A percentile compares a stretch with the other conserved stretches of the same genome.
phyloP scores from a whole-genome alignment of 2,329 filamentous ascomycete species.

The Dactylonectria estremocensis region DNA sequence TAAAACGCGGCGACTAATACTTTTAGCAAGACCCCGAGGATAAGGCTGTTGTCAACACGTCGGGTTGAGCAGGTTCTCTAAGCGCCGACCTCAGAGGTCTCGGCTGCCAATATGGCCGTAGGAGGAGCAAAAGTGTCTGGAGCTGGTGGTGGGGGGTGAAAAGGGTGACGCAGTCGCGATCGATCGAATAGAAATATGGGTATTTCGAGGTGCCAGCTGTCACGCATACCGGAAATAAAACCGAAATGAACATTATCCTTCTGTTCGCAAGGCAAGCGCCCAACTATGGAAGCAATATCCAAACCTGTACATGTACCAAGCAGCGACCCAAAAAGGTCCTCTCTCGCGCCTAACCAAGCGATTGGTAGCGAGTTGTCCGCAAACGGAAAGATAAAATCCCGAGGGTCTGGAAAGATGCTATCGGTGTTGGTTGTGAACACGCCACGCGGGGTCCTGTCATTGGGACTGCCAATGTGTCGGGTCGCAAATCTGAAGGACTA shows the following conservation, averaged over 20 bases:
- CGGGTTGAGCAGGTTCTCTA: slow-evolving; percentile 29
- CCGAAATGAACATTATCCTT: neutral
- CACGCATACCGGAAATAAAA: no score
- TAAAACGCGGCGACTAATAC: slow-evolving; percentile 24
- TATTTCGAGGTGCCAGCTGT: neutral
- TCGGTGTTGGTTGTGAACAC: slow-evolving; percentile 17
- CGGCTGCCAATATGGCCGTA: slow-evolving; percentile 30
- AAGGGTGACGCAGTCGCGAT: slow-evolving; percentile 23
- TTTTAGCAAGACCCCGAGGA: slow-evolving; percentile 41
- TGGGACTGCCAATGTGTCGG: neutral
- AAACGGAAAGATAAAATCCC: slow-evolving; percentile 28
- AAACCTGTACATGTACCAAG: slow-evolving; percentile 12
- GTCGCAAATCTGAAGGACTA: neutral
- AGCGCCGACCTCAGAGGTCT: slow-evolving; percentile 34
- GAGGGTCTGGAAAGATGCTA: slow-evolving; percentile 6
- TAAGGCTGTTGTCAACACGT: slow-evolving; percentile 28
- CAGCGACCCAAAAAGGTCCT: slow-evolving; percentile 9
- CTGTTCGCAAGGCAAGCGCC: slow-evolving; percentile 14
- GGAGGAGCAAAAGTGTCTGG: slow-evolving; percentile 14
- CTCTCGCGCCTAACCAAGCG: neutral
- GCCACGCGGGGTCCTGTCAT: neutral
- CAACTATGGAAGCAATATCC: neutral
- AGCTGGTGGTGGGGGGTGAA: slow-evolving; percentile 37
- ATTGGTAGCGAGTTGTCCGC: slow-evolving; percentile 1
- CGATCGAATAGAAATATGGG: slow-evolving; percentile 15